phyloP scores from a whole-genome alignment of 495 filamentous ascomycete species.

The Terfezia boudieri region DNA sequence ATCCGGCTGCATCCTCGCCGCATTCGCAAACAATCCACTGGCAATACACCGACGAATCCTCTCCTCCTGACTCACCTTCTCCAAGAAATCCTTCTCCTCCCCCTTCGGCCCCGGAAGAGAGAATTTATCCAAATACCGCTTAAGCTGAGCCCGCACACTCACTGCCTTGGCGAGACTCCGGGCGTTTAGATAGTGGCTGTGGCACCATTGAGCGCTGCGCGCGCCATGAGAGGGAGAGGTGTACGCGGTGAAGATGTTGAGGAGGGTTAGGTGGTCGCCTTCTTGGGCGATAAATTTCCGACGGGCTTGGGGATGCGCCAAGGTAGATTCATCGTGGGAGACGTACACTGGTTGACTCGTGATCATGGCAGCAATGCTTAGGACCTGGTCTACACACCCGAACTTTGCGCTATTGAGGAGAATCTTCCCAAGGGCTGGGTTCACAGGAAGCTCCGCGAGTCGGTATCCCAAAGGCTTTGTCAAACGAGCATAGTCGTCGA shows the following conservation, averaged over 20 bases:
- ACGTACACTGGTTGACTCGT: conserved; percentile 62
- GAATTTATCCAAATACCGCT: conserved; percentile 69
- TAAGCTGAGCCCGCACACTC: conserved; percentile 67
- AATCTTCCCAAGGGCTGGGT: conserved; percentile 91
- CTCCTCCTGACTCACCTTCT: conserved; percentile 29
- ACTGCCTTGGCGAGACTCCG: conserved; percentile 62
- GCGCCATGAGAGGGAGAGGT: conserved; percentile 57
- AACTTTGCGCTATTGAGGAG: conserved; percentile 38
- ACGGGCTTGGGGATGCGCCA: conserved; percentile 43
- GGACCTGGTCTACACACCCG: conserved; percentile 59
- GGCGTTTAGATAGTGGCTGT: conserved; percentile 68
- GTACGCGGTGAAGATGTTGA: conserved; percentile 87
- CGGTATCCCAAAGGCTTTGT: conserved; percentile 66
- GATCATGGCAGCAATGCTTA: conserved; percentile 89
- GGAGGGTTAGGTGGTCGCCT: conserved; percentile 81
- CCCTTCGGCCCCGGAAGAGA: conserved; percentile 34
- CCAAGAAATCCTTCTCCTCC: conserved; percentile 32
- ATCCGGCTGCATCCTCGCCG: conserved; percentile 86
- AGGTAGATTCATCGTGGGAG: conserved; percentile 56
- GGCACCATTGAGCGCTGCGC: conserved; percentile 60
- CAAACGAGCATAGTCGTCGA: conserved; percentile 80
- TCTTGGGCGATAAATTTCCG: conserved; percentile 82
- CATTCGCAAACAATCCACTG: conserved; percentile 84
- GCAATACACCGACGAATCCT: conserved; percentile 71
- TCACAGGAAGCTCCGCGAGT: conserved; percentile 88